phyloP scores from a whole-genome alignment of 805 yeast genomes.

The Candida palmyrensis region DNA sequence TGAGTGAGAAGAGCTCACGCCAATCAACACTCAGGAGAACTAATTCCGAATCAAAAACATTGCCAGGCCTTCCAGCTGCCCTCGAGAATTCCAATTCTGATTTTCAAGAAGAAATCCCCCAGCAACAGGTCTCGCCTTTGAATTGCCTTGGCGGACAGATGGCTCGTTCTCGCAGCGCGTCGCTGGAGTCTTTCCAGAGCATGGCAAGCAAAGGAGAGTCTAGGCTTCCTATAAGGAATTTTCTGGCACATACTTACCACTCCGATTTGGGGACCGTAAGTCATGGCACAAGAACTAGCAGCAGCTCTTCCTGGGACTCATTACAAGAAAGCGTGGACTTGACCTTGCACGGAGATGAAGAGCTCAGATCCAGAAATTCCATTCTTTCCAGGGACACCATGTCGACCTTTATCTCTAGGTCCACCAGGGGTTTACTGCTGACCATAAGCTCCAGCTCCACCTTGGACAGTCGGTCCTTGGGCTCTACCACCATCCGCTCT shows the following conservation, averaged over 20 bases:
- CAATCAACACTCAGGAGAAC: slow-evolving; percentile 19
- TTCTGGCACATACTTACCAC: neutral
- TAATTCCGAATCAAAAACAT: neutral
- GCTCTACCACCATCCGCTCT: no score
- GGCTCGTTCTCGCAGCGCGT: neutral
- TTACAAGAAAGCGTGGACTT: slow-evolving; percentile 7
- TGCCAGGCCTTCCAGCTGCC: neutral
- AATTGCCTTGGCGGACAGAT: no score
- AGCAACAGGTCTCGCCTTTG: no score
- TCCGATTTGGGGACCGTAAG: neutral
- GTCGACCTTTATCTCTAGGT: no score
- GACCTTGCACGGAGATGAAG: neutral
- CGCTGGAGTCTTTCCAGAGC: neutral
- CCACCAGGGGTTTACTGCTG: no score
- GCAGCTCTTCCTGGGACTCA: slow-evolving; percentile 7
- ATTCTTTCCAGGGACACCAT: no score
- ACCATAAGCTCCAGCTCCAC: no score
- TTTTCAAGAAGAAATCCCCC: no score
- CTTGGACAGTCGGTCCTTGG: no score
- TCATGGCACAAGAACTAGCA: slow-evolving; percentile 1
- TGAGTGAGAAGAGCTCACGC: slow-evolving; percentile 25
- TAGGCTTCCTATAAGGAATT: neutral
- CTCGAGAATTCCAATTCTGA: no score
- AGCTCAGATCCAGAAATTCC: no score
- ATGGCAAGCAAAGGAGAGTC: neutral